Evolutionary conservation across 179 eudicot genomes (phyloP).

Genomic region (Beta lomatogona): DNA sequence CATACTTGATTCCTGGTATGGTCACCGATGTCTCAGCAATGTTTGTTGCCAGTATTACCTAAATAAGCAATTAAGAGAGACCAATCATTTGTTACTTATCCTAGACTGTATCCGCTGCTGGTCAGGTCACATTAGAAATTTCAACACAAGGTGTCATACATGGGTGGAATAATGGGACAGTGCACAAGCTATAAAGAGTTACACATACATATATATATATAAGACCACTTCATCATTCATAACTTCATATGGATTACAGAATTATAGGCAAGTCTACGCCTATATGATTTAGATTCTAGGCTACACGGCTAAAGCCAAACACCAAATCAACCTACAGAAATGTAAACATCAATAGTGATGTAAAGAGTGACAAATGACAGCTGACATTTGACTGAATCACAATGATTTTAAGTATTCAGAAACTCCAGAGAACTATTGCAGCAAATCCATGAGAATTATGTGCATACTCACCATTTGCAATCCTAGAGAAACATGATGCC

Average conservation of each 20-base stretch:
- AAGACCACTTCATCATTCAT: neutral
- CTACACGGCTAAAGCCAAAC: neutral
- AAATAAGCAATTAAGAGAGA: neutral
- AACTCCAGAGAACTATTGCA: neutral
- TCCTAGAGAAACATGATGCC: neutral
- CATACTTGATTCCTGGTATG: conserved; percentile 96
- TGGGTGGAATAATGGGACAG: neutral
- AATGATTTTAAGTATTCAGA: neutral
- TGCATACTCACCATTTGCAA: neutral
- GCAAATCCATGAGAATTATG: neutral
- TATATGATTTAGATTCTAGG: neutral
- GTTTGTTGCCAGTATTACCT: conserved; percentile 98
- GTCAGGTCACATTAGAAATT: conserved; percentile 1
- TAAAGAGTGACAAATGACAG: neutral
- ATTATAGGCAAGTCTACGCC: neutral
- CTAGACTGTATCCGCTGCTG: too few relatives aligned
- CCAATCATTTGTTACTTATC: too few relatives aligned
- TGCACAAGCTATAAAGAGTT: neutral
- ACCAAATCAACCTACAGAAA: neutral
- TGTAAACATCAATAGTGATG: neutral
- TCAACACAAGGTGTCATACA: neutral
- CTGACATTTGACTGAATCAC: neutral
- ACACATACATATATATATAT: neutral
- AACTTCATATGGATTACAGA: neutral
- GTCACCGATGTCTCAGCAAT: conserved; percentile 99